Evolutionary conservation across 129 eudicot species (phyloP), one percentile per base, ranked within the genome.

Genomic region (Apium graveolens): DNA sequence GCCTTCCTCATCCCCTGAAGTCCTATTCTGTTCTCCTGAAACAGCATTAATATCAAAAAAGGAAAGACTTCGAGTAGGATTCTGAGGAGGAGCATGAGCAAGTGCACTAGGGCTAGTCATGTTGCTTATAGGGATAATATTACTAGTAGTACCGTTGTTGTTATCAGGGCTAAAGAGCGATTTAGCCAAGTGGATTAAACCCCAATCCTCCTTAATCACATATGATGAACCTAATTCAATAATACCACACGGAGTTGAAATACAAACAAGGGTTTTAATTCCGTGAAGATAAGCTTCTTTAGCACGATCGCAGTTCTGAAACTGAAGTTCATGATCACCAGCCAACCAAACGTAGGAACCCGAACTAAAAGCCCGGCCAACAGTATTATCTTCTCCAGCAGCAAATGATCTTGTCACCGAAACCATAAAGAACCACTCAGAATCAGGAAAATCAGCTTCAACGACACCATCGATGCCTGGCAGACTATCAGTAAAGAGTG

Each of bases 221-320:
- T 80, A 82, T 12, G 84, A 75, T 53, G 90, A 89, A 37, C 88
- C 92, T 74, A 89, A 73, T 32, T 89, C 92, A 78, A 86, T 79
- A 39, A 86, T 84, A 18, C 92, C 92, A 39, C 77, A 44, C 0
- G 85, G 44, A 76, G 88, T 86, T 1, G 92, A 79, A 48, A 89
- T 75, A 75, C 89, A 89, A 84, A 89, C 88, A 57, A 86, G 80
- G 0, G 88, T 84, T 37, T 79, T 75, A 14, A 89, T 78, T 29
- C 92, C 90, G 73, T 78, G 88, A 0, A 72, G 62, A 21, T 86
- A 80, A 44, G 88, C 90, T 80, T 89, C 90, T 82, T 82, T 86
- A 16, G 86, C 81, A 73, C 92, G 85, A 65, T 80, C 82, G 66
- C 76, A 84, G 24, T 78, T 43, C 27, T 69, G 83, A 32, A 74